Conservation (phyloP, 2,329 filamentous ascomycete species). For the Pseudocercospora fijiensis region DNA sequence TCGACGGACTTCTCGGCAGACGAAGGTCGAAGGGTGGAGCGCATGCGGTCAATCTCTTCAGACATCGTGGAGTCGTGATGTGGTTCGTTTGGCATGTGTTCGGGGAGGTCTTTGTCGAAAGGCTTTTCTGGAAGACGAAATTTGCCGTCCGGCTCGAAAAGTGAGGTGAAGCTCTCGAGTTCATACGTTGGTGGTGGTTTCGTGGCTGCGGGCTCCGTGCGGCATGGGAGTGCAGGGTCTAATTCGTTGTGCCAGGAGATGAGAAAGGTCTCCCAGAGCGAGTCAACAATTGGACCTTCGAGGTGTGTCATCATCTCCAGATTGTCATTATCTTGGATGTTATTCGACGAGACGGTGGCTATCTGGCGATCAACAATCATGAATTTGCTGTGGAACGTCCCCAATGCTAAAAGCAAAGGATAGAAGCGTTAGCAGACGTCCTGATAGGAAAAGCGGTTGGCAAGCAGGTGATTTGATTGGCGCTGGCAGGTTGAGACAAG, state of each 20-base stretch:
- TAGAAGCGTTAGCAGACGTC: too few relatives aligned
- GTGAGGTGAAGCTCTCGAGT: slow-evolving; percentile 33
- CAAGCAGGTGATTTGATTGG: too few relatives aligned
- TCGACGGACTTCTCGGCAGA: slow-evolving; percentile 54
- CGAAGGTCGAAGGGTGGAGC: slow-evolving; percentile 52
- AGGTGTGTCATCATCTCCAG: slow-evolving; percentile 74
- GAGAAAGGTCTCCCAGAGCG: slow-evolving; percentile 70
- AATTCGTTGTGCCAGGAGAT: slow-evolving; percentile 68
- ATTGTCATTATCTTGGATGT: slow-evolving; percentile 71
- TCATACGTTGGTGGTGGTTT: slow-evolving; percentile 38
- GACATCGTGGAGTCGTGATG: slow-evolving; percentile 64
- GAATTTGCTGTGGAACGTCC: slow-evolving; percentile 76
- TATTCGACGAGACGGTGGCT: slow-evolving; percentile 74
- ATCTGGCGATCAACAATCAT: slow-evolving; percentile 72
- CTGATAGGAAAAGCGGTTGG: too few relatives aligned
- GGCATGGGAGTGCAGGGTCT: slow-evolving; percentile 59
- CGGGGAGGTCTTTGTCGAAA: slow-evolving; percentile 43
- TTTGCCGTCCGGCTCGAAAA: slow-evolving; percentile 36
- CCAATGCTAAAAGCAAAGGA: too few relatives aligned
- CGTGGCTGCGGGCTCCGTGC: slow-evolving; percentile 51
- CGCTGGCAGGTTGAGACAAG: too few relatives aligned
- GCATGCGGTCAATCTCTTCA: slow-evolving; percentile 62
- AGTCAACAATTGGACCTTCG: slow-evolving; percentile 74
- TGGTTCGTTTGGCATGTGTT: slow-evolving; percentile 59
- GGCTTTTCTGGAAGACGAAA: slow-evolving; percentile 30